Evolutionary conservation across 192 early-diverging fungal genomes (phyloP), one percentile per base, ranked within the genome.

Genomic region (Umbelopsis isabellina): DNA sequence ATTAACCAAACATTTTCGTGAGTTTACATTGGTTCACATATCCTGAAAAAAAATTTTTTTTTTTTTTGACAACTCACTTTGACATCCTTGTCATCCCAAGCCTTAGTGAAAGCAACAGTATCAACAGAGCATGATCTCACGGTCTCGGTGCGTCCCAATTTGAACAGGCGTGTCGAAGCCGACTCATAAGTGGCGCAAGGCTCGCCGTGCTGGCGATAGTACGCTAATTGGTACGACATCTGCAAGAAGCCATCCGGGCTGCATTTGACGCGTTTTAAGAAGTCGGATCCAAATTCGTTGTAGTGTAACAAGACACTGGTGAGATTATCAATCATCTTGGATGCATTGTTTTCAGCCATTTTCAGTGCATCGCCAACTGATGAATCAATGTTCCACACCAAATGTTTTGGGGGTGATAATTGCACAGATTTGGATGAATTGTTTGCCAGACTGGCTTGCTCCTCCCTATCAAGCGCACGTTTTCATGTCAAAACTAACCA

Each of bases 241-340:
- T 98, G 97, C 45, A 97, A 81, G 80, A 86, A 98, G 0, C 92
- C 93, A 78, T 98, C 97, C 27, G 95, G 94, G 48, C 91, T 92
- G 61, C 88, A 80, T 64, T 93, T 89, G 22, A 85, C 85, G 46
- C 87, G 82, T 86, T 97, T 97, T 74, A 98, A 91, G 77, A 87
- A 95, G 72, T 91, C 83, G 22, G 87, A 84, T 7, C 97, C 97
- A 74, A 91, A 98, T 23, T 90, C 83, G 48, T 81, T 72, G 27
- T 86, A 89, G 64, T 91, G 86, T 15, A 94, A 78, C 11, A 94
- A 72, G 35, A 84, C 85, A 74, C 90, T 90, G 18, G 91, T 87
- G 46, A 93, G 84, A 70, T 95, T 88, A 46, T 80, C 76, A 65
- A 92, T 93, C 13, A 91, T 77, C 23, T 77, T 84, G 27, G 78